Conservation (phyloP, 306 rosid genomes). For the Vicia sativa region DNA sequence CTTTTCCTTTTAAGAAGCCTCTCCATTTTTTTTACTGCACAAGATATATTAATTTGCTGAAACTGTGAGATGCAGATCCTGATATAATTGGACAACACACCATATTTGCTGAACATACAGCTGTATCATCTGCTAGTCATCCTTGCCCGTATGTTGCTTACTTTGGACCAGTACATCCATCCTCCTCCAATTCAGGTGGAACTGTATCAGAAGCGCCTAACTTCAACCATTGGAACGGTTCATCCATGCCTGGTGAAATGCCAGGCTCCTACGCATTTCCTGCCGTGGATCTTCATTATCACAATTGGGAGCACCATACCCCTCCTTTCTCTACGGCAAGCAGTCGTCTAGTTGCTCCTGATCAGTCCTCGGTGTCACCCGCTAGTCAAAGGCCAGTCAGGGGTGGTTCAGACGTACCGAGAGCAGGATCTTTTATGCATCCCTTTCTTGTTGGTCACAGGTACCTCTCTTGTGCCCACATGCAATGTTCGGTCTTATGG, state of each 20-base stretch:
- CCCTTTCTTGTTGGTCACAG: conserved; percentile 93
- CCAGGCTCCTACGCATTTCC: conserved; percentile 83
- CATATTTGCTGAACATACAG: conserved; percentile 80
- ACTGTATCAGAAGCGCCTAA: conserved; percentile 73
- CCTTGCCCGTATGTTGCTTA: conserved; percentile 95
- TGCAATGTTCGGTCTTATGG: conserved; percentile 3
- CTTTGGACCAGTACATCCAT: conserved; percentile 88
- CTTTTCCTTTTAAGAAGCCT: conserved; percentile 17
- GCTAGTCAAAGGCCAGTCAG: conserved; percentile 75
- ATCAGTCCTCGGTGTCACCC: conserved; percentile 68
- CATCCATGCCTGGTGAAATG: conserved; percentile 78
- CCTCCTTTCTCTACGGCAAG: conserved; percentile 73
- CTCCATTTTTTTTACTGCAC: conserved; percentile 29
- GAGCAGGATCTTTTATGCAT: conserved; percentile 79
- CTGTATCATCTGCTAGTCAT: conserved; percentile 81
- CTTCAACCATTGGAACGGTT: conserved; percentile 77
- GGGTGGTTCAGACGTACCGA: conserved; percentile 65
- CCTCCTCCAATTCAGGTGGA: conserved; percentile 85
- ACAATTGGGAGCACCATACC: conserved; percentile 86
- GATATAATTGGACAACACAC: conserved; percentile 92
- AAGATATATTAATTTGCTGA: conserved; percentile 43
- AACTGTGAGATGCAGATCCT: conserved; percentile 75
- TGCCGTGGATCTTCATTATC: conserved; percentile 87
- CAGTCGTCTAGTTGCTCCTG: conserved; percentile 63
- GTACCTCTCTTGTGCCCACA: conserved; percentile 42